Evolutionary conservation across 2,329 filamentous ascomycete species (phyloP), one percentile per base, ranked within the genome.

Genomic region (Kalaharituber pfeilii): DNA sequence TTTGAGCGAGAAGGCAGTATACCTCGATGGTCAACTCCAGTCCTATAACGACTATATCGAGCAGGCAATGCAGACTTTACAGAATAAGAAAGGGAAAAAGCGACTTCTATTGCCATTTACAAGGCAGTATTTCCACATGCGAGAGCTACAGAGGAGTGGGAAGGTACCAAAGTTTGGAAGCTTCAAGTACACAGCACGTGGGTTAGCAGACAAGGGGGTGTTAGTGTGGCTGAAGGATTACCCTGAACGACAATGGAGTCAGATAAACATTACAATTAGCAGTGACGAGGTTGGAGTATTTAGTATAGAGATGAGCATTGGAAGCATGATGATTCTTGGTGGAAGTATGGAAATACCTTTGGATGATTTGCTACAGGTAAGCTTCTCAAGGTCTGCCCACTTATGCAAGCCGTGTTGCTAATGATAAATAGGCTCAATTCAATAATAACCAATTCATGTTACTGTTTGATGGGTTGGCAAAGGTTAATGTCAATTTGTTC

Each of bases 11-110:
- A 91, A 98, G 71, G 88, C 89, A 33, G 78, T 80, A 60, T 98
- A 93, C 69, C 77, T 98, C 8, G 91, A 98, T 66, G 84, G 87
- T 63, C 91, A 98, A 70, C 79, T 94, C 57, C 94, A 94, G 74
- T 91, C 82, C 60, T 98, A 98, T 71, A 94, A 98, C 67, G 87
- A 98, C 71, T 98, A 98, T 70, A 94, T 98, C 65, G 93, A 98
- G 71, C 88, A 94, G 68, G 89, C 91, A 50, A 95, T 98, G 86
- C 77, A 88, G 57, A 98, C 93, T 3, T 74, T 98, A 56, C 91
- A 96, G 69, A 94, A 85, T 70, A 94, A 95, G 69, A 95, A 95
- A 70, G 88, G 83, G 78, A 93, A 93, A 72, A 94, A 93, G 69
- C 79, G 84, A 52, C 95, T 95, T 74, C 76, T 95, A 54, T 77